Conservation (phyloP, 176 grass and related monocot species). For the Oryza glumipatula region DNA sequence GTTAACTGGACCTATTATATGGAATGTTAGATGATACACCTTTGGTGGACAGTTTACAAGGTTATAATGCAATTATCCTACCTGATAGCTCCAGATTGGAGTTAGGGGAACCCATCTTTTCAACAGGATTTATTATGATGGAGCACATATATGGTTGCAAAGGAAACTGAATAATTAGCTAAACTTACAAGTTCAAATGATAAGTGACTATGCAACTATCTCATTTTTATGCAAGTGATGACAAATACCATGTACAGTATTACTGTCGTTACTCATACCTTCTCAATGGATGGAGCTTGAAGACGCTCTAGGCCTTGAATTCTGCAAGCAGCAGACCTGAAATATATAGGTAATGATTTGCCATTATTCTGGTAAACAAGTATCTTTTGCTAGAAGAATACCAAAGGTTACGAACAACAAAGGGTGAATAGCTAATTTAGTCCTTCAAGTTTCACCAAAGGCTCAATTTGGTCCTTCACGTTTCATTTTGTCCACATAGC, state of each 20-base stretch:
- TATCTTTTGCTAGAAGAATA: slow-evolving; percentile 28
- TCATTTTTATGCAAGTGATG: neutral
- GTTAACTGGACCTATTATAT: neutral
- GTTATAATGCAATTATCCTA: slow-evolving; percentile 20
- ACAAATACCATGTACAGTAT: slow-evolving; percentile 4
- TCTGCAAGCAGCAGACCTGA: slow-evolving; percentile 58
- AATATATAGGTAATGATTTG: slow-evolving; percentile 22
- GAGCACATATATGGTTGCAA: neutral
- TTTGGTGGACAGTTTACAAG: slow-evolving; percentile 1
- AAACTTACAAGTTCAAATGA: neutral
- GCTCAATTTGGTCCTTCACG: no score
- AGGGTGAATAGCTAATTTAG: neutral
- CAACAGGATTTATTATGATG: slow-evolving; percentile 9
- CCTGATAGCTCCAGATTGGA: neutral
- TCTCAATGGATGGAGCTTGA: slow-evolving; percentile 62
- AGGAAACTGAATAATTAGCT: slow-evolving; percentile 10
- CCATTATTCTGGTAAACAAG: neutral
- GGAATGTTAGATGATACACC: no score
- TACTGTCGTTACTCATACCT: slow-evolving; percentile 49
- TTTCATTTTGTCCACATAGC: no score
- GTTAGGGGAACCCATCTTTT: neutral
- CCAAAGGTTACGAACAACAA: neutral
- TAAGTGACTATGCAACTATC: slow-evolving; percentile 26
- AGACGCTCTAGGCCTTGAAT: slow-evolving; percentile 58
- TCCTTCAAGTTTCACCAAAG: no score